Evolutionary conservation across 73 alveolate genomes (phyloP).

Genomic region (Uronychia binucleata): DNA sequence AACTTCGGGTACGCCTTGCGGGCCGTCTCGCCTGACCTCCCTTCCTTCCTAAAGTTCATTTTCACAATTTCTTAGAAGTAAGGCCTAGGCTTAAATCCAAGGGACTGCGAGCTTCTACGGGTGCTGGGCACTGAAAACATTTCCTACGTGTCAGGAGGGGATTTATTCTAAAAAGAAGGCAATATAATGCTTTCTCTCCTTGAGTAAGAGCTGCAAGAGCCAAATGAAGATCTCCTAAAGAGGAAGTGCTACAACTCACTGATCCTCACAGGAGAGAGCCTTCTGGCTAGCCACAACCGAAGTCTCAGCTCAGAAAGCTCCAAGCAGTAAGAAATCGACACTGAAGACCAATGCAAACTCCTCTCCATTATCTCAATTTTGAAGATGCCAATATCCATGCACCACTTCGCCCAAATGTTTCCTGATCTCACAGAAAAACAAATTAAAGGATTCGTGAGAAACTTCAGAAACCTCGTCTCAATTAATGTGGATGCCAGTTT

Average conservation of each 20-base stretch:
- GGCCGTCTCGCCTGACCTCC: background rate
- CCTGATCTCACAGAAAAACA: background rate
- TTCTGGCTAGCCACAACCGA: background rate
- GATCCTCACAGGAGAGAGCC: background rate
- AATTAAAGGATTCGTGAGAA: background rate
- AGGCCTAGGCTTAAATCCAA: no score
- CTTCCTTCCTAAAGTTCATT: conserved; percentile 10
- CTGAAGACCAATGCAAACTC: background rate
- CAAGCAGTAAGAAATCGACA: background rate
- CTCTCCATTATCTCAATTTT: background rate
- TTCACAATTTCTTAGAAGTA: conserved; percentile 4
- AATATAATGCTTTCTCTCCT: background rate
- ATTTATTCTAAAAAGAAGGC: background rate
- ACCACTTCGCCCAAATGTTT: background rate
- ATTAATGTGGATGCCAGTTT: background rate
- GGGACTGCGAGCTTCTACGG: background rate
- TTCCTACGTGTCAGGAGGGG: background rate
- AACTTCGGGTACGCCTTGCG: conserved; percentile 6
- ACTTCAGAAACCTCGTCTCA: background rate
- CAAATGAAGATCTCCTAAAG: background rate
- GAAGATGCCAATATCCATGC: background rate
- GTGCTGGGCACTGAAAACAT: background rate
- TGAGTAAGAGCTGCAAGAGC: background rate
- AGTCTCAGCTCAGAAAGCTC: background rate
- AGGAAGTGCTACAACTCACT: background rate